Base-by-base conservation (phyloP, 495 filamentous ascomycete genomes). In the Cudoniella acicularis region DNA sequence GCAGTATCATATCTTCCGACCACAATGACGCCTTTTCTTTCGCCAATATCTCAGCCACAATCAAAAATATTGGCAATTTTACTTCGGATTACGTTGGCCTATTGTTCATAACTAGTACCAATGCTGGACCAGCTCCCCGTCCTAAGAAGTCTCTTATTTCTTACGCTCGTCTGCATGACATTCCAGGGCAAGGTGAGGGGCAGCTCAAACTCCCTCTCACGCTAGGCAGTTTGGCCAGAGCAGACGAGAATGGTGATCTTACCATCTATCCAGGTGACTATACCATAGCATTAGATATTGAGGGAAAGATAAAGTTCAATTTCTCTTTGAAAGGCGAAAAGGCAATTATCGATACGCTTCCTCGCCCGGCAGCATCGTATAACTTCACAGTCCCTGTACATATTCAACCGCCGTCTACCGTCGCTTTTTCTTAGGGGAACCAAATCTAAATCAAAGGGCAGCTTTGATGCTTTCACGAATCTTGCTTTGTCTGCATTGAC, bases 231-330 rank as follows among this genome's bases (percentile, higher is more conserved):
- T 59, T 83, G 9, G 73, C 75, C 0, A 66, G 80, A 10, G 70
- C 73, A 0, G 78, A 81, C 49, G 68, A 70, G 24, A 57, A 55
- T 13, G 80, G 80, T 0, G 75, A 81, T 61, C 68, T 65, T 26
- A 65, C 79, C 11, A 45, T 83, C 24, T 82, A 80, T 59, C 79
- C 80, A 0, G 80, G 80, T 1, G 65, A 69, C 2, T 83, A 83
- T 61, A 70, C 74, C 21, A 20, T 83, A 64, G 68, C 75, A 40
- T 57, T 83, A 61, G 79, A 83, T 36, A n/a, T n/a, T n/a, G n/a
- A n/a, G n/a, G n/a, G n/a, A n/a, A n/a, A n/a, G n/a, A n/a, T n/a
- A n/a, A n/a, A n/a, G n/a, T n/a, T n/a, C n/a, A n/a, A n/a, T n/a
- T n/a, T n/a, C n/a, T n/a, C n/a, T n/a, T n/a, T n/a, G n/a, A n/a